Base-by-base conservation (phyloP, 164 flowering plant species). In the Tetrastigma voinierianum region DNA sequence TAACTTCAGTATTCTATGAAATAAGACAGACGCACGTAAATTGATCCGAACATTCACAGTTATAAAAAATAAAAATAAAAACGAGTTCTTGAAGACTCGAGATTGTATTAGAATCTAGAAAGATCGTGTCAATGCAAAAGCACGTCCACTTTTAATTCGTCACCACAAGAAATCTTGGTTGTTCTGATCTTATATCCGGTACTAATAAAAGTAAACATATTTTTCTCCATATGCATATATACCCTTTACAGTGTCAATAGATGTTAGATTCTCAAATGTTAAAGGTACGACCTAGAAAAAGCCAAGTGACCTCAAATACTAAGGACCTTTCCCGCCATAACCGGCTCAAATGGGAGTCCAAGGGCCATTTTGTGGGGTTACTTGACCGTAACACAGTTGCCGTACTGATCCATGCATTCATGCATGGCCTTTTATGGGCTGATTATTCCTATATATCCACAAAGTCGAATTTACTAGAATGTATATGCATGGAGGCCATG, bases 331-430 rank as follows among this genome's bases (percentile, higher is more conserved):
- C 40, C 40, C 7, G 6, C 56, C 55, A 19, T 40, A 40, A 53
- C 47, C 57, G 65, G 64, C 59, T 54, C 68, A 57, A 48, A 40
- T 46, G 57, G 60, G 18, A 61, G 20, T 49, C 66, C 71, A 53
- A 68, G 59, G 16, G 71, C 66, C 71, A 61, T 3, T 51, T 52
- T 53, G 18, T 44, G 21, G 60, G 46, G 18, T 32, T 32, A 7
- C 44, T 68, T 51, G 49, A 19, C 20, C 51, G 4, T 43, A 4
- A 13, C 45, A 23, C 52, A 4, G 14, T 8, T 60, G 5, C 5
- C 15, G 25, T 20, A 55, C 20, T 14, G 20, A 21, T 14, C 52
- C 14, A 49, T n/a, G 10, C 20, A 64, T 65, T 61, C 58, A 51
- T 52, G 46, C 53, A 51, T 53, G 52, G 12, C 23, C 40, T 32